Evolutionary conservation across 2,329 filamentous ascomycete species (phyloP), one percentile per base, ranked within the genome.

Genomic region (Anisogramma anomala): DNA sequence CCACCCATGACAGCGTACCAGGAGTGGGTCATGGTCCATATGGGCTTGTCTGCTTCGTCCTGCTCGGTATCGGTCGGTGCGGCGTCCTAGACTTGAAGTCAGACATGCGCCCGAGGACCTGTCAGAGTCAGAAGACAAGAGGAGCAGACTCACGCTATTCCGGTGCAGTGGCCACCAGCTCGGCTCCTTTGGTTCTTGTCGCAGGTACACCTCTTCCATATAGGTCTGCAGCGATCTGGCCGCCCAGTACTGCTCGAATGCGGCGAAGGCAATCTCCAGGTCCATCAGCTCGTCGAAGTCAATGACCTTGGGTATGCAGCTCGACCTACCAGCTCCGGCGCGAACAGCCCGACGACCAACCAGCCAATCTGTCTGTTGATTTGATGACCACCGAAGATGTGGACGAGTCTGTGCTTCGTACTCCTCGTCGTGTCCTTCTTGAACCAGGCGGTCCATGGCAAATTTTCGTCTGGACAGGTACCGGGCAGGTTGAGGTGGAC

Each of bases 1-100:
- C 41, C 41, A 6, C 41, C 41, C 41, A 43, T 43, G 3, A 43
- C 41, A 4, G 41, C 36, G 14, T 43, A 43, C 41, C 41, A 43
- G 8, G 35, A 39, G 15, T 43, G 41, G 2, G 41, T 39, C 25
- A 39, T 8, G 2, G 41, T 43, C 41, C 41, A 43, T 5, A 35
- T 13, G 3, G 36, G 25, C 14, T 43, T 43, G 11, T 27, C n/a
- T 4, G 20, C 33, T 4, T 8, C 28, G 11, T 35, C 36, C 7
- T 14, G 23, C 25, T 43, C 41, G 11, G 34, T 17, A 20, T 43
- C 41, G 6, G 26, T 5, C 2, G 14, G 19, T 28, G 6, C 7
- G 6, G 26, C 14, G 2, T 13, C 18, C 23, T 33, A 28, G 20
- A 25, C 3, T 6, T 2, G 3, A 32, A 15, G 4, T 36, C 14